These are phyloP conservation scores for Citrus cavaleriei DNA, from an alignment of 345 rosid species.

Conservation along the genomic window DNA sequence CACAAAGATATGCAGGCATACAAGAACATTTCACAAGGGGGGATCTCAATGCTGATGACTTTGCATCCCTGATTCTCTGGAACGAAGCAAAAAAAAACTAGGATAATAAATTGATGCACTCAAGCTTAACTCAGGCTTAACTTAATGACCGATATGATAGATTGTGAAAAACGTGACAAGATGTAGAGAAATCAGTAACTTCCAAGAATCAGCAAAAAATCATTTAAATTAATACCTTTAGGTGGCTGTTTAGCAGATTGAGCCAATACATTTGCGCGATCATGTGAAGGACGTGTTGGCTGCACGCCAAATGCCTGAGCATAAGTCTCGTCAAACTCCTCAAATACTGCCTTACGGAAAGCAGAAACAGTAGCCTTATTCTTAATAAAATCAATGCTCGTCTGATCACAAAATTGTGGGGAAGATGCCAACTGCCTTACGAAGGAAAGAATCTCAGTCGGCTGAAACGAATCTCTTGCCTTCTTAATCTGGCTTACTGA, in stretches of 20 bases:
- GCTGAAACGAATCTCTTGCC: conserved; percentile 63
- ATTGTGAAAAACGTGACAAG: background rate
- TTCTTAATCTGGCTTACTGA: conserved; percentile 67
- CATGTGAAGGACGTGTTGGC: conserved; percentile 34
- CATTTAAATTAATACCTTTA: conserved; percentile 45
- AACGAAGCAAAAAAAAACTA: background rate
- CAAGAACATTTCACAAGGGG: background rate
- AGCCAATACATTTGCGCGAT: conserved; percentile 22
- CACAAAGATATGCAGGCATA: background rate
- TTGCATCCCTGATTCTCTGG: background rate
- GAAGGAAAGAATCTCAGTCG: conserved; percentile 52
- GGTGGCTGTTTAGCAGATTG: conserved; percentile 49
- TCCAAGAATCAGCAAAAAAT: conserved; percentile 12
- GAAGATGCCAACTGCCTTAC: conserved; percentile 63
- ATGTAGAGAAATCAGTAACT: conserved; percentile 2
- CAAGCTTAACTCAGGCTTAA: background rate
- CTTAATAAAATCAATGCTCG: conserved; percentile 46
- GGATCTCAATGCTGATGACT: background rate
- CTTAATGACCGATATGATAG: background rate
- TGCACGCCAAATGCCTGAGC: conserved; percentile 95
- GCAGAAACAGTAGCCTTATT: conserved; percentile 62
- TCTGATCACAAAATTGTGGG: conserved; percentile 43
- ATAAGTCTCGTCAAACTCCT: conserved; percentile 97
- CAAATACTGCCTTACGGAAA: conserved; percentile 80
- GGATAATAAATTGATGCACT: background rate